Evolutionary conservation across 495 filamentous ascomycete genomes (phyloP).

Genomic region (Penicillium tannophilum): DNA sequence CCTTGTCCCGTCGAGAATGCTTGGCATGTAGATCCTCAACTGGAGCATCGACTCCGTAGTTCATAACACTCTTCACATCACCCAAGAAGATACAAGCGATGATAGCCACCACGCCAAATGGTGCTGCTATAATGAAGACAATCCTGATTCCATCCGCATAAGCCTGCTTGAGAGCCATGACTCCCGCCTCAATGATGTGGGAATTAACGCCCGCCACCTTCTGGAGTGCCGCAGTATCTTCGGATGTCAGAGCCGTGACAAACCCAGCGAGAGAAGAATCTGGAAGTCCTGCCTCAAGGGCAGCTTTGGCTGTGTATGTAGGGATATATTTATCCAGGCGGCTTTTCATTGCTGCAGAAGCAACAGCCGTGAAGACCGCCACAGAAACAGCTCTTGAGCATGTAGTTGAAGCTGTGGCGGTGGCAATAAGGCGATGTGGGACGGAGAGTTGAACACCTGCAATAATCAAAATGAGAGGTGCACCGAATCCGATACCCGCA

Average conservation of each 20-base stretch:
- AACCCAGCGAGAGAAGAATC: not conserved
- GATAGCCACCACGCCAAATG: conserved; percentile 15
- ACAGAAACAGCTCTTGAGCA: not conserved
- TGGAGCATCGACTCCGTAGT: conserved; percentile 14
- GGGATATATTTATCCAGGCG: not conserved
- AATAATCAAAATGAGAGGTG: conserved; percentile 13
- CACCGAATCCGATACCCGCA: conserved; percentile 9
- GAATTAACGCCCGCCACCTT: not conserved
- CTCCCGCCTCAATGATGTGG: not conserved
- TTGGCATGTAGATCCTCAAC: conserved; percentile 10
- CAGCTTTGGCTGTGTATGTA: not conserved
- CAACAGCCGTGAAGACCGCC: not conserved
- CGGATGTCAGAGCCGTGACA: not conserved
- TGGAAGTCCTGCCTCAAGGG: not conserved
- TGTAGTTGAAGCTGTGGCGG: not conserved
- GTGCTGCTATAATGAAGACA: conserved; percentile 17
- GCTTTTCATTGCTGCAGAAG: not conserved
- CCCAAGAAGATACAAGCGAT: conserved; percentile 14
- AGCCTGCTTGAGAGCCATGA: conserved; percentile 8
- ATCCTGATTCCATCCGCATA: conserved; percentile 15
- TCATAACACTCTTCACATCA: conserved; percentile 13
- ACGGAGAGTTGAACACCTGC: conserved; percentile 6
- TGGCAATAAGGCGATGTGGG: not conserved
- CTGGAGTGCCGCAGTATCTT: not conserved
- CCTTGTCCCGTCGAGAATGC: no score